Evolutionary conservation across 345 rosid species (phyloP).

Genomic region (Aquilaria sinensis): DNA sequence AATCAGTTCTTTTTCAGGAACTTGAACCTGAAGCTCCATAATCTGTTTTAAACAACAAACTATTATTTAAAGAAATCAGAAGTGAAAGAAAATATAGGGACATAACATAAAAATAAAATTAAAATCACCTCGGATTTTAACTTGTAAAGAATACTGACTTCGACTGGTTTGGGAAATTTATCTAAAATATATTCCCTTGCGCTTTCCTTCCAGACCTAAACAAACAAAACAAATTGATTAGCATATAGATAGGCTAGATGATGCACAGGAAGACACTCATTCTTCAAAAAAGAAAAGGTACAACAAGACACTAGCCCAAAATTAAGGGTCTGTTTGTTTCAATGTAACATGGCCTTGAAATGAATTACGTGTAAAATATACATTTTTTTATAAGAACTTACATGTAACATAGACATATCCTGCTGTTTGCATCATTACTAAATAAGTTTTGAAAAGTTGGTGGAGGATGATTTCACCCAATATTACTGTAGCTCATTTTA

Average conservation of each 20-base stretch:
- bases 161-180: constrained; percentile 32
- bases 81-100: neutral
- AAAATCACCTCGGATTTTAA: constrained; percentile 66
- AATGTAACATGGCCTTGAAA: too few relatives aligned
- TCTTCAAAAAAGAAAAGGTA: too few relatives aligned
- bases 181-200: constrained; percentile 41
- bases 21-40: constrained; percentile 60
- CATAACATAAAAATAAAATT: constrained; percentile 9
- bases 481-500: too few relatives aligned
- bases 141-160: constrained; percentile 57
- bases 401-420: too few relatives aligned
- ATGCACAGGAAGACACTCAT: too few relatives aligned
- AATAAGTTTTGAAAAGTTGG: too few relatives aligned
- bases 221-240: constrained; percentile 12
- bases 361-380: too few relatives aligned
- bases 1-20: constrained; percentile 54
- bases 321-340: too few relatives aligned
- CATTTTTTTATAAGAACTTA: too few relatives aligned
- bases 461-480: too few relatives aligned
- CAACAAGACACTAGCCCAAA: too few relatives aligned
- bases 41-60: constrained; percentile 36
- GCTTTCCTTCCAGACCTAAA: constrained; percentile 54
- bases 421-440: too few relatives aligned
- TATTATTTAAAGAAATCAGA: constrained; percentile 12
- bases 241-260: neutral